Conservation (phyloP, 768 basidiomycete species). For the Auricularia cornea region DNA sequence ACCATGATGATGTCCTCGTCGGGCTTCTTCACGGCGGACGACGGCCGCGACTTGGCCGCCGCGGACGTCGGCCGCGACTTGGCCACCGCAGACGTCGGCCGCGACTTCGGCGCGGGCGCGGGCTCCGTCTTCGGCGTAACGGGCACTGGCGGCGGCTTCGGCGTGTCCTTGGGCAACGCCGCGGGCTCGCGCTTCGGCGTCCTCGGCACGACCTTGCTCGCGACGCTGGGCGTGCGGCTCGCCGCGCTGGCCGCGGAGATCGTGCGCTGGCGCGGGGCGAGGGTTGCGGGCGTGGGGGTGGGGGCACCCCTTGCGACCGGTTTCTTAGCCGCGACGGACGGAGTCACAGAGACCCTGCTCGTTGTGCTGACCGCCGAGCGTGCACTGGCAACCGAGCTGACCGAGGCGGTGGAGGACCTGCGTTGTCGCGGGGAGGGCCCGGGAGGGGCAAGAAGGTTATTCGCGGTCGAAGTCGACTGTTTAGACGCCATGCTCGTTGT, state of each 20-base stretch:
- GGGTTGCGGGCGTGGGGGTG: slow-evolving; percentile 6
- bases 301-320: slow-evolving; percentile 4
- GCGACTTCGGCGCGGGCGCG: neutral
- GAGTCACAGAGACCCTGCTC: neutral
- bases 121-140: neutral
- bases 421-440: slow-evolving; percentile 9
- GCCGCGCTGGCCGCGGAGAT: neutral
- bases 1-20: neutral
- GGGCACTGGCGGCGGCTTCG: neutral
- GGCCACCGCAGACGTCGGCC: too few species aligned
- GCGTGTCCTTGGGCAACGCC: slow-evolving; percentile 2
- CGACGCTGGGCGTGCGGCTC: slow-evolving; percentile 2
- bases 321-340: slow-evolving; percentile 3
- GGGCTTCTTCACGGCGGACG: neutral
- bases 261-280: slow-evolving; percentile 6
- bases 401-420: slow-evolving; percentile 15
- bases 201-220: neutral
- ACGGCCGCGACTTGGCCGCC: neutral
- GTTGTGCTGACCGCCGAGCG: neutral
- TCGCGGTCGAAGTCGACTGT: slow-evolving; percentile 18
- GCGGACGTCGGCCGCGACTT: neutral
- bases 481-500: slow-evolving; percentile 24
- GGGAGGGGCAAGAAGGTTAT: slow-evolving; percentile 9
- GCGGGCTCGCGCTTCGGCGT: neutral
- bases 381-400: slow-evolving; percentile 8